Conservation (phyloP, 345 rosid species). For the Lumnitzera racemosa region DNA sequence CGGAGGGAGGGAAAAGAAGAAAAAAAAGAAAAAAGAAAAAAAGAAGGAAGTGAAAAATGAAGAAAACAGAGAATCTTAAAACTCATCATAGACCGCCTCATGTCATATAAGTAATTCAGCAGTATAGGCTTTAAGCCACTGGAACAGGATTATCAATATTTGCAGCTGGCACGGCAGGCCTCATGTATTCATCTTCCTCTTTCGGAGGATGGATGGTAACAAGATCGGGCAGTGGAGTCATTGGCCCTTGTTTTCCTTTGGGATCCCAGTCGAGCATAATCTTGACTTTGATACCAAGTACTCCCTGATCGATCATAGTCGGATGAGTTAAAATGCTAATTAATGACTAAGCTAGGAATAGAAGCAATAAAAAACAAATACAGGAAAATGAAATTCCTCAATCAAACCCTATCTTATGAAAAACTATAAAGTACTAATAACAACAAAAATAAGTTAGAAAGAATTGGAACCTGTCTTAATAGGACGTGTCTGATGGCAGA, state of each 20-base stretch:
- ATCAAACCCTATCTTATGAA: not conserved
- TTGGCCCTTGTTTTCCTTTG: slow-evolving; percentile 69
- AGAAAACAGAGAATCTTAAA: no score
- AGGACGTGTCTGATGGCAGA: slow-evolving; percentile 83
- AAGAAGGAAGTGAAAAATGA: no score
- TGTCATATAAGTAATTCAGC: no score
- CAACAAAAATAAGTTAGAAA: not conserved
- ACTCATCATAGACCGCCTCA: no score
- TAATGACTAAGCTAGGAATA: no score
- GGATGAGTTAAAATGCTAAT: no score
- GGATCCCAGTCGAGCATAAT: slow-evolving; percentile 89
- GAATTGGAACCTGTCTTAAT: slow-evolving; percentile 56
- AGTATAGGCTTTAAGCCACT: no score
- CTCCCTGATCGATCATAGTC: slow-evolving; percentile 38
- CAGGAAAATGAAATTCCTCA: no score
- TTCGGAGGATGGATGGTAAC: slow-evolving; percentile 78
- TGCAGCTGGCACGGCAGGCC: slow-evolving; percentile 10
- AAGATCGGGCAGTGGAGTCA: slow-evolving; percentile 64
- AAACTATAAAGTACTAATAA: not conserved
- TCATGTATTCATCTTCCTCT: slow-evolving; percentile 39
- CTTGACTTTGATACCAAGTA: slow-evolving; percentile 79
- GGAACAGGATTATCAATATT: slow-evolving; percentile 27
- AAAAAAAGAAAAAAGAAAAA: no score
- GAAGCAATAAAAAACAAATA: no score
- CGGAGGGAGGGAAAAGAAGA: no score